These are phyloP conservation scores for Wallacemonas sp. DNA, from an alignment of 208 protist genomes.

Conservation along the genomic window DNA sequence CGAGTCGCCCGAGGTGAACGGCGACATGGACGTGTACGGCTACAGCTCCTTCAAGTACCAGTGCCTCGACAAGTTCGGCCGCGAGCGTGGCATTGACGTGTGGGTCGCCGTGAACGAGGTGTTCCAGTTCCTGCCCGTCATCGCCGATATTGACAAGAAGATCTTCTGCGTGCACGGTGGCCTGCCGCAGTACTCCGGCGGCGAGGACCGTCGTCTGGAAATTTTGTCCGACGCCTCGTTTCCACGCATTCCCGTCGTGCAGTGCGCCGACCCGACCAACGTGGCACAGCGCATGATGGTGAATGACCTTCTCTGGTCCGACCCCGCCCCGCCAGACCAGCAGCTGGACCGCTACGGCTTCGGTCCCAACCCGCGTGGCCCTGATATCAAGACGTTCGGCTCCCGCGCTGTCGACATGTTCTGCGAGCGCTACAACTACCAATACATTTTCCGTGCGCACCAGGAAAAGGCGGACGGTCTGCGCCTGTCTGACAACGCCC, in stretches of 20 bases:
- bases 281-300: constrained; percentile 89
- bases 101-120: constrained; percentile 92
- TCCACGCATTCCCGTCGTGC: constrained; percentile 84
- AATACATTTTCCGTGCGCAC: constrained; percentile 94
- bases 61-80: constrained; percentile 90
- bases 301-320: constrained; percentile 91
- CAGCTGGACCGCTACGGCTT: constrained; percentile 89
- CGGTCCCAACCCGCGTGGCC: constrained; percentile 86
- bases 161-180: constrained; percentile 95
- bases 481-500: constrained; percentile 87
- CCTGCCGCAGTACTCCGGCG: constrained; percentile 91
- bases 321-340: constrained; percentile 82
- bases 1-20: constrained; percentile 92
- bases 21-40: constrained; percentile 92
- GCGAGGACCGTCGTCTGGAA: constrained; percentile 87
- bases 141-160: constrained; percentile 93
- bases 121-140: constrained; percentile 92
- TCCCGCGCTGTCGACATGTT: constrained; percentile 91
- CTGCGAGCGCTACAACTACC: constrained; percentile 89
- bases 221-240: constrained; percentile 83
- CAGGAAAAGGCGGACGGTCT: constrained; percentile 92
- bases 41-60: constrained; percentile 93
- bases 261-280: constrained; percentile 84
- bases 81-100: constrained; percentile 80
- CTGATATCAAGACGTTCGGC: constrained; percentile 90